A percentile compares a stretch with the other conserved stretches of the same genome.
Evolutionary conservation across 1,284 basidiomycete genomes (phyloP).

Genomic region (Ganoderma sinense): DNA sequence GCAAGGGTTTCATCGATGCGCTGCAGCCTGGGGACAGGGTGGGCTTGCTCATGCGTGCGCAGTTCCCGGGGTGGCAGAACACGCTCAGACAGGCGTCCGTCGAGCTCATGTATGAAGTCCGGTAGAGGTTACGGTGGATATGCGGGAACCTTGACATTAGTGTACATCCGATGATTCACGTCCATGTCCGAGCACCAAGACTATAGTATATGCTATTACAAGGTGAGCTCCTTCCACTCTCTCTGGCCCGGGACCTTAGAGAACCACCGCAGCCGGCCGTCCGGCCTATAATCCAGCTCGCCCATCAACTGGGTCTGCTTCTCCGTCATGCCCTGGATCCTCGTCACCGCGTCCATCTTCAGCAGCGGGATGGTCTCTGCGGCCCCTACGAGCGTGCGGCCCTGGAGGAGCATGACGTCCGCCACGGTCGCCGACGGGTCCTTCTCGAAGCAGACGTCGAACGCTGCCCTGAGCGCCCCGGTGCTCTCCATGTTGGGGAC

Average conservation of each 20-base stretch:
- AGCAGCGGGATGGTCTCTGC: not conserved
- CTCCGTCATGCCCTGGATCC: not conserved
- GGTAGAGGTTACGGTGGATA: not conserved
- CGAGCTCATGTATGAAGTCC: conserved; percentile 19
- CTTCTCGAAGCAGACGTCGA: not conserved
- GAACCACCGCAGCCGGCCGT: not conserved
- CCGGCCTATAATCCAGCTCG: not conserved
- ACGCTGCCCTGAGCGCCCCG: not conserved
- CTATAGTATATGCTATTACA: not conserved
- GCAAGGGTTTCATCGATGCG: conserved; percentile 17
- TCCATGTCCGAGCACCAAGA: not conserved
- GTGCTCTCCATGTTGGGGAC: not conserved
- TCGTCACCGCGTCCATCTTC: not conserved
- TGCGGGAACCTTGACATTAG: not conserved
- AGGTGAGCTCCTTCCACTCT: not conserved
- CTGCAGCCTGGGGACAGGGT: conserved; percentile 20
- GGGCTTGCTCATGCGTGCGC: conserved; percentile 21
- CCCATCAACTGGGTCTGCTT: not conserved
- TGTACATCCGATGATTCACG: not conserved
- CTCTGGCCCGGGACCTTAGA: not conserved
- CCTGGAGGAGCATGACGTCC: not conserved
- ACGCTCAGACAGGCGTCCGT: conserved; percentile 6
- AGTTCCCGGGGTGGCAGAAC: conserved; percentile 21
- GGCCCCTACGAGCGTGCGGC: not conserved
- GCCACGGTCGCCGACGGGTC: not conserved